These are phyloP conservation scores for Talaromyces sp. DNA, from an alignment of 2,329 filamentous ascomycete genomes.

Conservation along the genomic window DNA sequence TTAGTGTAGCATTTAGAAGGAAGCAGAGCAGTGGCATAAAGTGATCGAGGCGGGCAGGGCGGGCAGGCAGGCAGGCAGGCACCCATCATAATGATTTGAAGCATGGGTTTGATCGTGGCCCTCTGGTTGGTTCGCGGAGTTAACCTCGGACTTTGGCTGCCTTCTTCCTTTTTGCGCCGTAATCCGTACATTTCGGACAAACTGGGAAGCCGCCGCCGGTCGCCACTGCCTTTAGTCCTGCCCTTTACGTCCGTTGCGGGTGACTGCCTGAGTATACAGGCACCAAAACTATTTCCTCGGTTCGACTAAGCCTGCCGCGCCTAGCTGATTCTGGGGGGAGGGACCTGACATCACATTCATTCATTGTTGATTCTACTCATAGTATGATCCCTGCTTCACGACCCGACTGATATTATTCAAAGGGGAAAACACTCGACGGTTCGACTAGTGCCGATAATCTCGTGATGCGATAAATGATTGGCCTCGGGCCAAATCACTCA, in stretches of 20 bases:
- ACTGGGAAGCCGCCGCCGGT: conserved; percentile 4
- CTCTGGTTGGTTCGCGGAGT: conserved; percentile 9
- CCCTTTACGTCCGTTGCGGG: not conserved
- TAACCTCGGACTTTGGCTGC: conserved; percentile 10
- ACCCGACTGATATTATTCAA: too few species aligned
- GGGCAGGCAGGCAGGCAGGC: too few species aligned
- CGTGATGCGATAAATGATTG: conserved; percentile 17
- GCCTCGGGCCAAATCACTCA: not conserved
- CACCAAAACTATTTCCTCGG: not conserved
- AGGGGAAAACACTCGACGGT: not conserved
- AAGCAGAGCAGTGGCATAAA: not conserved
- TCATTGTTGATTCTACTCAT: not conserved
- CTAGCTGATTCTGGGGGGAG: not conserved
- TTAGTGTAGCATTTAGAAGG: not conserved
- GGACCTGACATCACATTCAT: not conserved
- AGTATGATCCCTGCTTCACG: not conserved
- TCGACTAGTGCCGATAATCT: not conserved
- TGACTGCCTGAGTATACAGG: not conserved
- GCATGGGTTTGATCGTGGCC: conserved; percentile 3
- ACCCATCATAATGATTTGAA: conserved; percentile 1
- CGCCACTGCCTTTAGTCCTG: not conserved
- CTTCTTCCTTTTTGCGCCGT: not conserved
- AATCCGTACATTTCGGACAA: not conserved
- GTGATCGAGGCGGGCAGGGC: not conserved
- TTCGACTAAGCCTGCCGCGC: not conserved